Percentiles rank a stretch among this genome's conserved stretches.
Conservation (phyloP, 805 yeast genomes). For the Candida maris region DNA sequence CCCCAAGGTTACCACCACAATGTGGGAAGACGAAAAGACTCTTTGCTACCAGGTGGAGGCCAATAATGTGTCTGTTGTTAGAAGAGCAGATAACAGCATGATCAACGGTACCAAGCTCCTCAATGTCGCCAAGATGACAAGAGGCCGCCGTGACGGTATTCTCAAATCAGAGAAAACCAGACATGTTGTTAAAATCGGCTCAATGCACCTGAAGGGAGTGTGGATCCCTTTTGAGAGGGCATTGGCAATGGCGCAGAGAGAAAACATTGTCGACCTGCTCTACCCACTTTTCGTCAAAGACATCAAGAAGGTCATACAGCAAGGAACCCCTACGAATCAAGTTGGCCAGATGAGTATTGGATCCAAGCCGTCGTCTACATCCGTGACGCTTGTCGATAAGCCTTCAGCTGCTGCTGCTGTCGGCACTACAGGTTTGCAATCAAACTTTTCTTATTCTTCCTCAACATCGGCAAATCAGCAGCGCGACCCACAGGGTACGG, state of each 20-base stretch:
- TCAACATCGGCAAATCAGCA: slow-evolving; percentile 7
- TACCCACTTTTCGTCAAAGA: slow-evolving; percentile 60
- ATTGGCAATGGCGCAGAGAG: slow-evolving; percentile 60
- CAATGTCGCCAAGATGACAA: slow-evolving; percentile 66
- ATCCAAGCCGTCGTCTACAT: slow-evolving; percentile 13
- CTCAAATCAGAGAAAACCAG: slow-evolving; percentile 59
- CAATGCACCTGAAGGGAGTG: slow-evolving; percentile 67
- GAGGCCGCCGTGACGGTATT: slow-evolving; percentile 70
- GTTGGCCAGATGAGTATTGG: slow-evolving; percentile 21
- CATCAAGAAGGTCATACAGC: slow-evolving; percentile 41
- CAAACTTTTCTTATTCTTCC: slow-evolving; percentile 14
- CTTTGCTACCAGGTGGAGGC: slow-evolving; percentile 68
- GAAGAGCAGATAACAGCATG: slow-evolving; percentile 67
- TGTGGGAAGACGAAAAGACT: slow-evolving; percentile 72
- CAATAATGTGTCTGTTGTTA: slow-evolving; percentile 57
- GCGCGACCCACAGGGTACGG: slow-evolving; percentile 10
- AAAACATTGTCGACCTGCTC: slow-evolving; percentile 52
- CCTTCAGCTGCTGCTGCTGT: slow-evolving; percentile 2
- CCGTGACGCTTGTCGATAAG: slow-evolving; percentile 4
- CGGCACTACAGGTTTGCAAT: slow-evolving; percentile 2
- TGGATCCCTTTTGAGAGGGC: slow-evolving; percentile 73
- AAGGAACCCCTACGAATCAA: slow-evolving; percentile 28
- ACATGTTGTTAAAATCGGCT: slow-evolving; percentile 67
- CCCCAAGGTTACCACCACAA: slow-evolving; percentile 62
- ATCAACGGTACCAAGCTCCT: slow-evolving; percentile 65